Evolutionary conservation across 148 eudicot genomes (phyloP).

Genomic region (Gaultheria prostrata): DNA sequence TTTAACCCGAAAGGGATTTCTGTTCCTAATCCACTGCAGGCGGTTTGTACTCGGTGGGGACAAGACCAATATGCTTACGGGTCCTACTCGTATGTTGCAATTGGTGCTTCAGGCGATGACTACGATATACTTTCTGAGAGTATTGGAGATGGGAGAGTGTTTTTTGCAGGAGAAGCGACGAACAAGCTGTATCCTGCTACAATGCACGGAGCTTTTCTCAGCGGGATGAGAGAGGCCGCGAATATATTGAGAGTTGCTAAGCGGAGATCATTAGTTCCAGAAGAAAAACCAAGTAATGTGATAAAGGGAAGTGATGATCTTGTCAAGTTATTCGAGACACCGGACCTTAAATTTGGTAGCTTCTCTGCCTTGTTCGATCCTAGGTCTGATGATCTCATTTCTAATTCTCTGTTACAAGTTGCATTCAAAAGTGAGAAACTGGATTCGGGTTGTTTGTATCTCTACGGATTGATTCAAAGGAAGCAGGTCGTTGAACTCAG

Average conservation of each 20-base stretch:
- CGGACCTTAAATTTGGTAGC: constrained; percentile 61
- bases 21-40: constrained; percentile 82
- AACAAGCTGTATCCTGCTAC: constrained; percentile 94
- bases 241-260: constrained; percentile 66
- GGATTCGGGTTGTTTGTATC: constrained; percentile 34
- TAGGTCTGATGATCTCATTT: constrained; percentile 40
- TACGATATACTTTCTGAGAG: constrained; percentile 91
- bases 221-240: constrained; percentile 99
- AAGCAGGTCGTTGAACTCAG: constrained; percentile 37
- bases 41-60: constrained; percentile 96
- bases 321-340: constrained; percentile 44
- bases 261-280: constrained; percentile 33
- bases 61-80: constrained; percentile 78
- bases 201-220: constrained; percentile 97
- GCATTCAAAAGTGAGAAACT: constrained; percentile 39
- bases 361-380: constrained; percentile 59
- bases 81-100: constrained; percentile 84
- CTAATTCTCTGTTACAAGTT: constrained; percentile 51
- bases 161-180: constrained; percentile 95
- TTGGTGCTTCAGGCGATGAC: constrained; percentile 94
- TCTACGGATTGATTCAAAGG: constrained; percentile 55
- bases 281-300: constrained; percentile 24
- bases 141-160: constrained; percentile 44
- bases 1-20: constrained; percentile 85
- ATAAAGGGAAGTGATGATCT: constrained; percentile 30